A percentile compares a stretch with the other conserved stretches of the same genome.
Evolutionary conservation across 129 eudicot genomes (phyloP).

Genomic region (Daucus carota): DH1_v3.0 NC_030386.2:28746001-28746500

Average conservation of each 20-base stretch:
- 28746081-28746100: conserved; percentile 54
- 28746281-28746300: conserved; percentile 51
- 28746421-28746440: conserved; percentile 68
- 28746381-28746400: conserved; percentile 38
- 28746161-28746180: conserved; percentile 51
- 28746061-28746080: conserved; percentile 68
- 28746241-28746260: conserved; percentile 32
- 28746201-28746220: conserved; percentile 11
- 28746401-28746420: conserved; percentile 84
- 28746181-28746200: conserved; percentile 17
- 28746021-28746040: conserved; percentile 54
- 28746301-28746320: neutral
- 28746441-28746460: conserved; percentile 37
- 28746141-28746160: conserved; percentile 59
- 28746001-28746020: conserved; percentile 53
- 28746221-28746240: conserved; percentile 11
- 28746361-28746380: conserved; percentile 53
- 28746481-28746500: conserved; percentile 33
- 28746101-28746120: conserved; percentile 70
- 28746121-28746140: conserved; percentile 45
- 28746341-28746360: conserved; percentile 27
- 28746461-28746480: conserved; percentile 60
- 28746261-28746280: conserved; percentile 42
- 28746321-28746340: conserved; percentile 11
- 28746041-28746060: conserved; percentile 59